phyloP scores from a whole-genome alignment of 495 filamentous ascomycete species.

The Penicillium robsamsonii region DNA sequence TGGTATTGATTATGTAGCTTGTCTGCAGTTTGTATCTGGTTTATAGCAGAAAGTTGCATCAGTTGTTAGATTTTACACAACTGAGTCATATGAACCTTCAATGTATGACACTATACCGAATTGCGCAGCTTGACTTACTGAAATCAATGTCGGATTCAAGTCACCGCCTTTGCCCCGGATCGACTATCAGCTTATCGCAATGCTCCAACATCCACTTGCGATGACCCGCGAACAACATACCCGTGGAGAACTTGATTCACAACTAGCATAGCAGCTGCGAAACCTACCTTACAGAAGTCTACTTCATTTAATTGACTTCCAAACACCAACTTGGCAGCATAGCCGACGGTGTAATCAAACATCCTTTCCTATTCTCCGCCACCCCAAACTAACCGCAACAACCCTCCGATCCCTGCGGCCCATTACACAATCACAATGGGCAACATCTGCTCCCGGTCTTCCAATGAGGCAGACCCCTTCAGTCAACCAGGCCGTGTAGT shows the following conservation, averaged over 20 bases:
- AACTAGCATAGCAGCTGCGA: background rate
- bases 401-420: background rate
- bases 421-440: constrained; percentile 54
- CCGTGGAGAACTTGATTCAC: background rate
- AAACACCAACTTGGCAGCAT: too few species aligned
- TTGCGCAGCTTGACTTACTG: background rate
- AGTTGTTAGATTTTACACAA: background rate
- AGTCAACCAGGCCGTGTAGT: constrained; percentile 63
- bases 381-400: background rate
- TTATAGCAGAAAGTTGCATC: background rate
- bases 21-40: background rate
- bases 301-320: background rate
- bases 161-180: constrained; percentile 28
- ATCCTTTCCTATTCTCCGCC: background rate
- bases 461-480: constrained; percentile 54
- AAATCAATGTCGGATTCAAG: background rate
- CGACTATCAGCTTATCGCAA: constrained; percentile 18
- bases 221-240: background rate
- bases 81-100: background rate
- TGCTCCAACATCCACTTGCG: background rate
- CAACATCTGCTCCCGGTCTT: constrained; percentile 67
- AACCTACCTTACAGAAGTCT: background rate
- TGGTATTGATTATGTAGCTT: background rate
- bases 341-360: background rate
- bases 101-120: background rate